phyloP scores from a whole-genome alignment of 2,329 filamentous ascomycete species.

The Venturia nashicola region DNA sequence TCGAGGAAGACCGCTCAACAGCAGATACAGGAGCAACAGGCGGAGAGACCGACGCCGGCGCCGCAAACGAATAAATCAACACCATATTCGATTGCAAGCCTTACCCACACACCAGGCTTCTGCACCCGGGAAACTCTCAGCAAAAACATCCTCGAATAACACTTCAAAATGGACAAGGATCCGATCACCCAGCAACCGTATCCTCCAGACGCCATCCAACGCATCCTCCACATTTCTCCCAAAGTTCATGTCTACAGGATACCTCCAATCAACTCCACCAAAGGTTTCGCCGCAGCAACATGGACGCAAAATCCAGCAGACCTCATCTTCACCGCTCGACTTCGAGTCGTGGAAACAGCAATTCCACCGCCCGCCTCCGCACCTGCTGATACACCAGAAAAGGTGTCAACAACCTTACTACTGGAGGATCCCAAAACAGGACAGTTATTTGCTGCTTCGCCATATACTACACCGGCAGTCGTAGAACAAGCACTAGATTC shows the following conservation, averaged over 20 bases:
- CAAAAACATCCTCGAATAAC: not conserved
- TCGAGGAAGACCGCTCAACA: not conserved
- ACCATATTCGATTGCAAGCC: not conserved
- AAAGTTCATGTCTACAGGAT: slow-evolving; percentile 79
- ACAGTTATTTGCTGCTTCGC: slow-evolving; percentile 71
- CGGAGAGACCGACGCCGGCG: not conserved
- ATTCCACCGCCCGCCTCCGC: slow-evolving; percentile 23
- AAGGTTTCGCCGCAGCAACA: slow-evolving; percentile 63
- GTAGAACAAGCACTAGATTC: slow-evolving; percentile 73
- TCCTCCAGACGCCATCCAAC: slow-evolving; percentile 67
- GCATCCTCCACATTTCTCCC: slow-evolving; percentile 65
- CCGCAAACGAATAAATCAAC: slow-evolving; percentile 1
- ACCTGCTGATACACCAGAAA: slow-evolving; percentile 32
- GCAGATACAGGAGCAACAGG: not conserved
- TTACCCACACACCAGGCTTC: not conserved
- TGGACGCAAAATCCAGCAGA: slow-evolving; percentile 60
- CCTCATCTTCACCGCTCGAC: slow-evolving; percentile 74
- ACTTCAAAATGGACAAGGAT: slow-evolving; percentile 49
- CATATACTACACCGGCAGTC: slow-evolving; percentile 52
- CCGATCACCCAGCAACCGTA: slow-evolving; percentile 57
- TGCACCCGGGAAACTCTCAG: not conserved
- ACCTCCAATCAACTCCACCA: slow-evolving; percentile 63
- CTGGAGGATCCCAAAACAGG: slow-evolving; percentile 65
- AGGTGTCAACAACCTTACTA: slow-evolving; percentile 60
- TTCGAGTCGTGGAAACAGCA: slow-evolving; percentile 68